Base-by-base conservation (phyloP, 495 filamentous ascomycete genomes). In the Hypoxylon perforatum region DNA sequence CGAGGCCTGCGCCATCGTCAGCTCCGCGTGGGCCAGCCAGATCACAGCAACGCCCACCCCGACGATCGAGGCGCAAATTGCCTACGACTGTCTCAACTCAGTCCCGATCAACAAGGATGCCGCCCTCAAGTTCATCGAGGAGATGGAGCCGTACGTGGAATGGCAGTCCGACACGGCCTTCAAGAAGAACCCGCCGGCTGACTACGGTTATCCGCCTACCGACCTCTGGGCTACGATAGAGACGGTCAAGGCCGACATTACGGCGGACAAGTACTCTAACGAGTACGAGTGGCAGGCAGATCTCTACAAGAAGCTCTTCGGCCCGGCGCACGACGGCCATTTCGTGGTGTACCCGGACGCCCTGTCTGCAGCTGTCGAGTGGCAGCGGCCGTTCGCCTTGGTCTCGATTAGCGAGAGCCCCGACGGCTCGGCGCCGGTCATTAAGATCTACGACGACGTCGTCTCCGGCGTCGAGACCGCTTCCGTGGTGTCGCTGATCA, bases 281-380 rank as follows among this genome's bases (percentile, higher is more conserved):
- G 82, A 84, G 60, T 81, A 79, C 44, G 65, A 69, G 12, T 77
- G 81, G 61, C 73, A 79, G 54, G 68, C 56, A 18, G 79, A 81
- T 57, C 50, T 84, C 5, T 71, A 73, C 38, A 22, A 38, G 7
- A 76, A 70, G 45, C 59, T 79, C 7, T 77, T 81, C 47, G 75
- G 71, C 0, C 70, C 70, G 12, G 75, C 72, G 7, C 81, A 84
- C 56, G 82, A 84, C 48, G 80, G 80, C 11, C 82, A 84, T 52
- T 78, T 82, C 49, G 64, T 75, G 9, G 66, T 75, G 46, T 78
- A 78, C 19, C 79, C 79, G 0, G 81, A 83, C 64, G 64, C 70
- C 48, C 36, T 84, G 7, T 76, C 76, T 4, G 69, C 67, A 8
- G 78, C 74, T 0, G 61, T 81, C 15, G 68, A 76, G 53, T 81